Evolutionary conservation across 2,329 filamentous ascomycete species (phyloP), one percentile per base, ranked within the genome.

Genomic region (Diaporthe eres): DNA sequence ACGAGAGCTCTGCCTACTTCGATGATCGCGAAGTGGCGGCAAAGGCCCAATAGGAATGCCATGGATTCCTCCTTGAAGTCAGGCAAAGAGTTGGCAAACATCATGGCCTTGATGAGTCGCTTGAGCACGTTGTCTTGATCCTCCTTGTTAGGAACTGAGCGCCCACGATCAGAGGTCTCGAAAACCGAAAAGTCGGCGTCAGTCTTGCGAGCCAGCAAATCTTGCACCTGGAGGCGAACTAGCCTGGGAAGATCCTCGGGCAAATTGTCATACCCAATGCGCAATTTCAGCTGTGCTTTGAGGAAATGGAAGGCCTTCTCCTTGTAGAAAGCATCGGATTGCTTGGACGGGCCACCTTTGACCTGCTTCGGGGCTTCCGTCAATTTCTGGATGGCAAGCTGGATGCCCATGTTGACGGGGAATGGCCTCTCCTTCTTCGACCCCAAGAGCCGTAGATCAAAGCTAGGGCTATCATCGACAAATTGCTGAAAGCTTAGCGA

Each of bases 381-480:
- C 61, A 99, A 85, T 83, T 97, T 98, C 74, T 93, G 92, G 77
- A 98, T 94, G 0, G 97, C 96, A 63, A 95, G 90, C 77, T 98
- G 96, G 73, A 98, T 91, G 17, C 97, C 97, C 65, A 98, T 91
- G 71, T 94, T 93, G 6, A 94, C 91, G 7, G 95, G 96, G 82
- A 99, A 98, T 0, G 96, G 93, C 72, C 96, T 90, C 79, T 98
- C 96, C 79, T 94, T 94, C 81, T 95, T 95, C 0, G 97, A 96
- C 0, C 97, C 97, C 75, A 98, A 94, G 17, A 99, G 90, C 47
- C 95, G 93, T 75, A 99, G 87, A 79, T 98, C 96, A 78, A 98
- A 94, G 81, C 95, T 98, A 0, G 95, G 91, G 28, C 92, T 87
- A 80, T 98, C 97, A 83, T 99, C 97, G 8, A 96, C 93, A 82